Evolutionary conservation across 169 alveolate genomes (phyloP), one percentile per base, ranked within the genome.

Genomic region (Plasmodium knowlesi): DNA sequence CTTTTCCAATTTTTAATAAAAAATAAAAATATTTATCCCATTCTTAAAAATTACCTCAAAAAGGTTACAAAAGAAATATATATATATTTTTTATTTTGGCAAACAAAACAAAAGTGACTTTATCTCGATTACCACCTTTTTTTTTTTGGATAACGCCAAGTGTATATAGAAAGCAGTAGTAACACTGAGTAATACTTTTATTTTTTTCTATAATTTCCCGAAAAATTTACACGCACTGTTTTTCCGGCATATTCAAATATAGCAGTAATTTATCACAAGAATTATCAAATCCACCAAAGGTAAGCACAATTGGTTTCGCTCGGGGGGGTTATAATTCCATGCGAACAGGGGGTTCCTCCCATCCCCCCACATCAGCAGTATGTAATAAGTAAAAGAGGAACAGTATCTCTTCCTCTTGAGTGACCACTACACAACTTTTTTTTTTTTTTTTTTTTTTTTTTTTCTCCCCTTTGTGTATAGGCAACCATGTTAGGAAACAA

Each of bases 401-500:
- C 54, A 10, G n/a, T 43, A 43, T 43, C 54, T 10, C 53, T 0
- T 41, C 2, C 54, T 43, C 1, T 41, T 8, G 43, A 8, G 43
- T 9, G 14, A 8, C 14, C 12, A 6, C 16, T 41, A 8, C 53
- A 41, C 16, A 1, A 9, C 16, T 3, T 41, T 5, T n/a, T n/a
- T n/a, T n/a, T n/a, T n/a, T n/a, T n/a, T n/a, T n/a, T n/a, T n/a
- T n/a, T n/a, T n/a, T n/a, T n/a, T n/a, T n/a, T n/a, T n/a, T n/a
- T 25, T 6, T 25, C 67, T 19, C 67, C 82, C 12, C 67, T n/a
- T n/a, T n/a, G n/a, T 30, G 19, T 19, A 5, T 25, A 14, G 16
- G 28, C 8, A 32, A 79, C 80, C 12, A 89, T 89, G 94, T 57
- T 89, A 37, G 94, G 84, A 14, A 89, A 89, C 50, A 89, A 89